A percentile compares a stretch with the other conserved stretches of the same genome.
phyloP scores from a whole-genome alignment of 139 green algal species.

The Tetradesmus obliquus region DNA sequence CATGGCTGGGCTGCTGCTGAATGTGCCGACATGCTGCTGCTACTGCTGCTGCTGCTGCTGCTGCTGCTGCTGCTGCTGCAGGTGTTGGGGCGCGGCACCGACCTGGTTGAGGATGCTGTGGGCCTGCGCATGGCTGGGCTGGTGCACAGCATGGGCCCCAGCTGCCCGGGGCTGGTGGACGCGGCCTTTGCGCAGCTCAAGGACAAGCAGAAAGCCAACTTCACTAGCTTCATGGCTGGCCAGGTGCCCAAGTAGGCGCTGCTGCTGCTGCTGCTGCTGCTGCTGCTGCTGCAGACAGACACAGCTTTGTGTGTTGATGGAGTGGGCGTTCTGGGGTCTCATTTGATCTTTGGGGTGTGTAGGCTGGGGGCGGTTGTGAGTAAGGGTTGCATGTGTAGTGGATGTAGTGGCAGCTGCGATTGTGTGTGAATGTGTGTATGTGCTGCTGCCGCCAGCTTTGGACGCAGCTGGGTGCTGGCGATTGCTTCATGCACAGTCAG shows the following conservation, averaged over 20 bases:
- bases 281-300: not conserved
- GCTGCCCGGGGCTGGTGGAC: slow-evolving; percentile 4
- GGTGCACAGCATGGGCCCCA: slow-evolving; percentile 63
- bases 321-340: too few species aligned
- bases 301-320: not conserved
- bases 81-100: slow-evolving; percentile 59
- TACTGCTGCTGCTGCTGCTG: not conserved
- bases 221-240: slow-evolving; percentile 35
- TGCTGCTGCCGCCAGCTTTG: not conserved
- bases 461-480: not conserved
- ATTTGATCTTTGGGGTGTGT: too few species aligned
- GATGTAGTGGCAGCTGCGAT: not conserved
- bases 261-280: not conserved
- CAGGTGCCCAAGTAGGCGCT: slow-evolving; percentile 22
- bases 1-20: too few species aligned
- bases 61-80: not conserved
- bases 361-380: not conserved
- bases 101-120: slow-evolving; percentile 58
- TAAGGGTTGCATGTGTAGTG: not conserved
- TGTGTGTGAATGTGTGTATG: not conserved
- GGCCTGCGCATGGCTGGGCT: slow-evolving; percentile 56
- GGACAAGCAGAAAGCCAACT: slow-evolving; percentile 50
- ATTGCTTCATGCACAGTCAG: not conserved
- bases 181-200: slow-evolving; percentile 16
- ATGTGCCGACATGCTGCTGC: not conserved